Conservation (phyloP, 116 monocot genomes). For the Cymodocea nodosa region DNA sequence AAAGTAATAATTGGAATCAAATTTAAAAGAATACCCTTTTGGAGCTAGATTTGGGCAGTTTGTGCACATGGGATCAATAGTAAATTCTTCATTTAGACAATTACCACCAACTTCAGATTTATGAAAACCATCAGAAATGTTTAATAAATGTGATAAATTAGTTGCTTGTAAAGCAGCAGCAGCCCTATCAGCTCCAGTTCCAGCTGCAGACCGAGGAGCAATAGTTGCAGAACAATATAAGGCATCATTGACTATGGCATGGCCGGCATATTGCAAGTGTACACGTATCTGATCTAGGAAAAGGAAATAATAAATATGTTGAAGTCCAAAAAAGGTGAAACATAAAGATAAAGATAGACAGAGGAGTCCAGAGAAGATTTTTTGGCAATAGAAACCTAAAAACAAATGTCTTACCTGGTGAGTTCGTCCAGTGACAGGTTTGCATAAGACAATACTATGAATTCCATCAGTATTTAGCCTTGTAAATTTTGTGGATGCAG, state of each 20-base stretch:
- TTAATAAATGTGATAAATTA: conserved; percentile 2
- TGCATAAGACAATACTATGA: conserved; percentile 74
- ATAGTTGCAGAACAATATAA: conserved; percentile 47
- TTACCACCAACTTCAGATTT: neutral
- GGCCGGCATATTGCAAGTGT: conserved; percentile 70
- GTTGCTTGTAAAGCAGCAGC: conserved; percentile 8
- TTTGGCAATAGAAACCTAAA: neutral
- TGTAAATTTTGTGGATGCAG: conserved; percentile 76
- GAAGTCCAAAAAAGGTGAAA: too few relatives aligned
- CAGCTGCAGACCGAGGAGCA: conserved; percentile 30
- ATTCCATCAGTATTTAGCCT: conserved; percentile 62
- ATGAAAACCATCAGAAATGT: conserved; percentile 3
- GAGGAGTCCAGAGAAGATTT: too few relatives aligned
- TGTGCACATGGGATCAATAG: conserved; percentile 80
- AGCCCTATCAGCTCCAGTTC: conserved; percentile 39
- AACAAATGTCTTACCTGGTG: conserved; percentile 55
- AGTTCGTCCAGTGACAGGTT: conserved; percentile 84
- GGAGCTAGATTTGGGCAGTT: conserved; percentile 82
- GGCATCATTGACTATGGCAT: conserved; percentile 81
- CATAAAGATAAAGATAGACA: too few relatives aligned
- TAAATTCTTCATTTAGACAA: conserved; percentile 24
- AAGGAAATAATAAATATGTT: neutral
- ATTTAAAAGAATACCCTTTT: conserved; percentile 43
- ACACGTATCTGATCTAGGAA: conserved; percentile 68
- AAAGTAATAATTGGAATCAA: neutral